phyloP scores from a whole-genome alignment of 495 filamentous ascomycete genomes.

The Choiromyces venosus region DNA sequence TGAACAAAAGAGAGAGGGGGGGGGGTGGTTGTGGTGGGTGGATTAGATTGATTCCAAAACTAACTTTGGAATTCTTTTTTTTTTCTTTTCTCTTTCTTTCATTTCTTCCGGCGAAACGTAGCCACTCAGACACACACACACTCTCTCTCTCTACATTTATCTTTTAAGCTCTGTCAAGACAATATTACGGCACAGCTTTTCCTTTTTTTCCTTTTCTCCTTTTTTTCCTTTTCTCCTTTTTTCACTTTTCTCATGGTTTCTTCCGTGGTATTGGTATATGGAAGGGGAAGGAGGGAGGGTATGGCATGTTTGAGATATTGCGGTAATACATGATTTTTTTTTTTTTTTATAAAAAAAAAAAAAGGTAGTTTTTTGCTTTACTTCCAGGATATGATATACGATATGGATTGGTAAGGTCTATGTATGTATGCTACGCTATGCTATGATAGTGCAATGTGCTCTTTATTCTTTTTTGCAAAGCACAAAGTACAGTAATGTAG shows the following conservation, averaged over 20 bases:
- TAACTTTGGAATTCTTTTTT: too few relatives aligned
- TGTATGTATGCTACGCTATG: too few relatives aligned
- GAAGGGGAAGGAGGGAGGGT: background rate
- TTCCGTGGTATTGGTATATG: slow-evolving; percentile 16
- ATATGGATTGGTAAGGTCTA: too few relatives aligned
- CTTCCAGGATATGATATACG: too few relatives aligned
- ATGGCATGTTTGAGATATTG: background rate
- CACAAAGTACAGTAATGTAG: background rate
- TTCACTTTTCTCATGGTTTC: background rate
- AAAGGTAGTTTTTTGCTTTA: background rate
- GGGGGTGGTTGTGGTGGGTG: too few relatives aligned
- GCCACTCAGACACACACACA: background rate
- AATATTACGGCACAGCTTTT: slow-evolving; percentile 9
- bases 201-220: slow-evolving; percentile 3
- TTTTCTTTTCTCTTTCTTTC: background rate
- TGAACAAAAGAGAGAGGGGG: background rate
- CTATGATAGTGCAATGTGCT: background rate
- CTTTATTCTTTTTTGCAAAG: too few relatives aligned
- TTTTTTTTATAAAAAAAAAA: background rate
- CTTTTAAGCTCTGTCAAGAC: background rate
- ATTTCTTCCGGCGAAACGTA: background rate
- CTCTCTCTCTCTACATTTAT: background rate
- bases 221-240: background rate
- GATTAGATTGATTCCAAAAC: too few relatives aligned
- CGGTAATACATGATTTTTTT: slow-evolving; percentile 16